Base-by-base conservation (phyloP, 116 monocot genomes). In the Cymodocea nodosa region DNA sequence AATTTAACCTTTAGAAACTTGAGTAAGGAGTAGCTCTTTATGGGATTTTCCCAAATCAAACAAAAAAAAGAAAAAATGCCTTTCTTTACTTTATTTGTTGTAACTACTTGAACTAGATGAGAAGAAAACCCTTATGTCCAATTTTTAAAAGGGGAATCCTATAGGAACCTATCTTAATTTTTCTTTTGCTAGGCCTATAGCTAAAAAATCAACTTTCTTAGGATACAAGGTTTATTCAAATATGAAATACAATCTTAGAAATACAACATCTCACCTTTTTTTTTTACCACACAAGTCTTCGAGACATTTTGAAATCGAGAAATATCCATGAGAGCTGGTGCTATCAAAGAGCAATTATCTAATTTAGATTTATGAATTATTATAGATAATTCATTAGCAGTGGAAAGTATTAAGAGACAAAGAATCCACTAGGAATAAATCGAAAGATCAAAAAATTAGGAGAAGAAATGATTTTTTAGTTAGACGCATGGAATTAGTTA, bases 241-340 rank as follows among this genome's bases (percentile, higher is more conserved):
- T 62, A 53, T 53, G 75, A 75, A 75, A 68, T 75, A 54, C 75
- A 75, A 75, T 75, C 69, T 35, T 63, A 63, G 39, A 69, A 75
- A 68, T 75, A 75, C 69, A 75, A 25, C 63, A 69, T 75, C 39
- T 50, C 48, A 16, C 22, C n/a, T n/a, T n/a, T n/a, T n/a, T 70
- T 65, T 64, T 76, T 69, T 76, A 68, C 60, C 36, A 68, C 60
- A 51, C 74, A 66, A 51, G 55, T 66, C 44, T 73, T 73, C 34
- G 39, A 73, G 66, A 66, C 74, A 62, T 63, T 68, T 75, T 15
- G 62, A 68, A 75, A 68, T 68, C 52, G 61, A 75, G 61, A 68
- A 74, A 63, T 68, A 19, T 60, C 56, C 1, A 30, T 1, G 2
- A 0, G 18, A 70, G 54, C 25, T 60, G 37, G 34, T 59, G 67